Evolutionary conservation across 805 yeast species (phyloP), one percentile per base, ranked within the genome.

Genomic region (Myxozyma mucilagina): DNA sequence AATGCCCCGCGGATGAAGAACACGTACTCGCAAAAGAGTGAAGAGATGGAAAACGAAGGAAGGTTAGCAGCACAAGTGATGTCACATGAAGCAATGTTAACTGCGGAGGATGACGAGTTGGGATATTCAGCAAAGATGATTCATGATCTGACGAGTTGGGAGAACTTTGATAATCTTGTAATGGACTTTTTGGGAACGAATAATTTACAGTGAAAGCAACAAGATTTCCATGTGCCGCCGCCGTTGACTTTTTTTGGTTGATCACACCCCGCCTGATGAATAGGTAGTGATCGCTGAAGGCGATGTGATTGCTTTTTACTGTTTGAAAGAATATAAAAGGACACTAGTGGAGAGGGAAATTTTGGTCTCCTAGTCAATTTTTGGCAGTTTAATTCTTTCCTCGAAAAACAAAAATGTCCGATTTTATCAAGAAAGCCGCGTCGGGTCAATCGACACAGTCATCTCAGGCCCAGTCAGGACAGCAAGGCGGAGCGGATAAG

Each of bases 111-210:
- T 39, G 29, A 7, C 18, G 52, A 50, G 31, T 31, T 34, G 18
- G 60, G 29, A 14, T 31, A 32, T 49, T 39, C 57, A 7, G 10
- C 51, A 14, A 14, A 16, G 16, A n/a, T 47, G 20, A 38, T 57
- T 9, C 44, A 55, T 11, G 59, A 60, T 16, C 34, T 60, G 11
- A 53, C 59, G n/a, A 53, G 61, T 32, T 60, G 64, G 64, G 64
- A 60, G 36, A 47, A 57, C 20, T 57, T 60, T 36, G 64, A 60
- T 50, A 60, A 38, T 34, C 35, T 60, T 36, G 64, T 60, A 2
- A 53, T 60, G 61, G 58, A 57, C 43, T 56, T 57, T 32, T 47
- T 57, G 42, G 64, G 64, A 4, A 57, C 18, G 31, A 45, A 43
- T n/a, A 41, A 24, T 39, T 32, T 43, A 20, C 49, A 42, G 31